Evolutionary conservation across 1,284 basidiomycete species (phyloP), one percentile per base, ranked within the genome.

Genomic region (Irpex sp.): DNA sequence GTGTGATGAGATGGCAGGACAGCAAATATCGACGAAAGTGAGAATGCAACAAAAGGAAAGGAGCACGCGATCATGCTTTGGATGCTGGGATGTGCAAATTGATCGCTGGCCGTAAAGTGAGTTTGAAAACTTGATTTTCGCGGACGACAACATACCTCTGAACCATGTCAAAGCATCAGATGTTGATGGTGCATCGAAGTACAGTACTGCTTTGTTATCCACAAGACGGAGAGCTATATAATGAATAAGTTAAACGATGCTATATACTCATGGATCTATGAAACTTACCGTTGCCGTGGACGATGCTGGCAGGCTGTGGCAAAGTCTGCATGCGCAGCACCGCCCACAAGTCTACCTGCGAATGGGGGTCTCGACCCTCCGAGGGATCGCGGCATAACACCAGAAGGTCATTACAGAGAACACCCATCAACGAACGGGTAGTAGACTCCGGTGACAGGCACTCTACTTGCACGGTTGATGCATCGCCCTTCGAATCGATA

Each of bases 321-420:
- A 93, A 76, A 0, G 92, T 96, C 75, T 93, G 93, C 92, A 98
- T 94, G 57, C 96, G 83, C 64, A 97, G 78, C 51, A 97, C 96
- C 49, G 93, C 94, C 90, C 94, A 97, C 19, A 97, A 81, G 73
- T 97, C 94, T 40, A 97, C 93, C 19, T 73, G 76, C 11, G 85
- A 87, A 57, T 82, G 79, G 49, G 85, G 87, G 68, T 94, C 94
- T 68, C 83, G 82, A 52, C 91, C 89, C 59, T 89, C 86, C 26
- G 88, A 86, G 34, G 89, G 87, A 75, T 92, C 93, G 70, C 89
- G 88, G 78, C 89, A 95, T 65, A 97, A 80, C 19, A 98, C 94
- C 69, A 97, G 80, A 65, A 98, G 80, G 75, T 98, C 97, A 71
- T 96, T 96, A 79, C 94, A 96, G 54, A 97, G 78, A 63, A 97